These are phyloP conservation scores for Aspergillus sp. DNA, from an alignment of 2,329 filamentous ascomycete genomes.

Conservation along the genomic window DNA sequence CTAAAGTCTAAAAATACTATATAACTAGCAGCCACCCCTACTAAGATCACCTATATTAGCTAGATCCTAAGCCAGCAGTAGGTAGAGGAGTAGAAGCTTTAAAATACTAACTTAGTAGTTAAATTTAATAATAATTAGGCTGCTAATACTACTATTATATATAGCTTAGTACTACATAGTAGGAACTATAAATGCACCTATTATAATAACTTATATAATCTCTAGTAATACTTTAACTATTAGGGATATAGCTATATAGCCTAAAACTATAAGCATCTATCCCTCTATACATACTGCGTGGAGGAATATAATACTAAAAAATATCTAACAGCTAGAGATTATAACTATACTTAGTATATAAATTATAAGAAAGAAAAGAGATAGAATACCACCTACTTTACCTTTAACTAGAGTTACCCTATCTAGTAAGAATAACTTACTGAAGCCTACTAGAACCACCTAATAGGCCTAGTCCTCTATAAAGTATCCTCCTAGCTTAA, in stretches of 20 bases:
- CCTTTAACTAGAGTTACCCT: neutral
- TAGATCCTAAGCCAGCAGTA: neutral
- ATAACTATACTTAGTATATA: neutral
- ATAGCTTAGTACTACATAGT: neutral
- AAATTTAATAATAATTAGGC: neutral
- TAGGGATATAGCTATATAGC: conserved; percentile 1
- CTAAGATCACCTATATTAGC: neutral
- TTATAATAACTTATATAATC: neutral
- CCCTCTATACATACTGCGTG: neutral
- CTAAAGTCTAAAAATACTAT: neutral
- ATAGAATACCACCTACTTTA: neutral
- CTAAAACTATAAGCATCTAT: neutral
- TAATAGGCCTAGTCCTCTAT: neutral
- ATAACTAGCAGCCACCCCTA: neutral
- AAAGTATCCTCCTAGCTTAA: neutral
- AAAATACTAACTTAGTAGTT: neutral
- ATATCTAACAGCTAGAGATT: neutral
- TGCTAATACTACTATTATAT: neutral
- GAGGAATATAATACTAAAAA: neutral
- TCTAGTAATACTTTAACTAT: conserved; percentile 1
- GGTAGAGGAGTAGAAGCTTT: neutral
- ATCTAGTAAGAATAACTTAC: neutral
- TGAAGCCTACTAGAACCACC: neutral
- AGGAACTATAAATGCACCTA: neutral
- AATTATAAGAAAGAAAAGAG: neutral